A percentile compares a stretch with the other conserved stretches of the same genome.
phyloP scores from a whole-genome alignment of 2,329 filamentous ascomycete genomes.

The Aureobasidium sp. region DNA sequence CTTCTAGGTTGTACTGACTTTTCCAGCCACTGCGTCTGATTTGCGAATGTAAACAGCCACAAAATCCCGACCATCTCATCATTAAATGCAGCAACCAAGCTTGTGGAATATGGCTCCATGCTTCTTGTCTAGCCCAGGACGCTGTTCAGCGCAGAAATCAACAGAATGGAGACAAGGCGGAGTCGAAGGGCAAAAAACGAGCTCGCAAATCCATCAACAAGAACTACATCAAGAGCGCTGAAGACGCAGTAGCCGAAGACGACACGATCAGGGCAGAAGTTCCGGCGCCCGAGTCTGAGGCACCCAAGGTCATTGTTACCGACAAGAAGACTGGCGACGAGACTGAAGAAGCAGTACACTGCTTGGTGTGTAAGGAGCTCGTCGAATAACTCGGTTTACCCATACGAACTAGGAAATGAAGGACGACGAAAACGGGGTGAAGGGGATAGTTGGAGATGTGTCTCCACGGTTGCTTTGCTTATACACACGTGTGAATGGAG shows the following conservation, averaged over 20 bases:
- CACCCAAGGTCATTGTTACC: constrained; percentile 26
- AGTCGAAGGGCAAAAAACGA: constrained; percentile 17
- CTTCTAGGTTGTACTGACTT: background rate
- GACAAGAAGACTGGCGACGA: constrained; percentile 20
- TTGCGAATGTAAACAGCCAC: constrained; percentile 34
- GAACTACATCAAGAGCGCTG: background rate
- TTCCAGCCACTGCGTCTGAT: constrained; percentile 30
- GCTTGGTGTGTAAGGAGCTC: constrained; percentile 24
- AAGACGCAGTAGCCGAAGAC: background rate
- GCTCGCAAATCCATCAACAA: background rate
- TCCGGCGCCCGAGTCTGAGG: background rate
- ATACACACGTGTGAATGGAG: background rate
- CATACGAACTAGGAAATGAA: too few species aligned
- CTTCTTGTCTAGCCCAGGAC: constrained; percentile 30
- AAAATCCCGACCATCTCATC: constrained; percentile 38
- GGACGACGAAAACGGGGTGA: background rate
- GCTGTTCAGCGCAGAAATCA: constrained; percentile 19
- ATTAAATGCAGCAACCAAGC: constrained; percentile 32
- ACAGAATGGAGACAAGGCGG: constrained; percentile 15
- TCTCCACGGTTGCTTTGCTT: background rate
- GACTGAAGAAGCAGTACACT: constrained; percentile 23
- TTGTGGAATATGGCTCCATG: constrained; percentile 40
- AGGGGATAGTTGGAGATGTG: background rate
- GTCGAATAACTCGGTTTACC: constrained; percentile 12
- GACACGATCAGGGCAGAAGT: background rate